A percentile compares a stretch with the other conserved stretches of the same genome.
Evolutionary conservation across 140 eudicot species (phyloP).

Genomic region (Bidens hawaiensis): DNA sequence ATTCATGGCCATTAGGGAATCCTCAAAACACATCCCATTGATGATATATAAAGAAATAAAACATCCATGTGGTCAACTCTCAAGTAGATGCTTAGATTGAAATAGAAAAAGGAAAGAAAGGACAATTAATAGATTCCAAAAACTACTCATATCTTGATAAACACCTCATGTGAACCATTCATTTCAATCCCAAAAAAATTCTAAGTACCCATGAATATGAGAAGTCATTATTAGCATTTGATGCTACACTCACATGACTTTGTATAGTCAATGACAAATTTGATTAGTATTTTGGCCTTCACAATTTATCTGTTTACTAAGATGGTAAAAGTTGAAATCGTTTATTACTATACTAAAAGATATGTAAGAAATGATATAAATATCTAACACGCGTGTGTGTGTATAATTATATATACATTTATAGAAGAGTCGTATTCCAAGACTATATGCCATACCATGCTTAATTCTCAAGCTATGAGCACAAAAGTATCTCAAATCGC

Average conservation of each 20-base stretch:
- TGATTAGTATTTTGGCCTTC: slow-evolving; percentile 9
- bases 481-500: slow-evolving; percentile 6
- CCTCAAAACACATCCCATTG: slow-evolving; percentile 14
- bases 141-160: slow-evolving; percentile 36
- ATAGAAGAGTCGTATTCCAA: not conserved
- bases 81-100: slow-evolving; percentile 39
- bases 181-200: slow-evolving; percentile 24
- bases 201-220: slow-evolving; percentile 25
- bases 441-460: slow-evolving; percentile 31
- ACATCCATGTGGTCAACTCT: slow-evolving; percentile 26
- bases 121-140: slow-evolving; percentile 39
- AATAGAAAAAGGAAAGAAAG: slow-evolving; percentile 31
- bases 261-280: slow-evolving; percentile 21
- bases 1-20: slow-evolving; percentile 7
- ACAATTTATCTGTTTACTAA: not conserved
- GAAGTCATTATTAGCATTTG: slow-evolving; percentile 37
- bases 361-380: not conserved
- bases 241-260: slow-evolving; percentile 26
- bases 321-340: not conserved
- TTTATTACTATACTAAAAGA: not conserved
- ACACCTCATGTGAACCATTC: slow-evolving; percentile 39
- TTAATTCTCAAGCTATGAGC: slow-evolving; percentile 31
- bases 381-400: not conserved
- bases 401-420: not conserved
- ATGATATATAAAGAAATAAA: slow-evolving; percentile 29